phyloP scores from a whole-genome alignment of 169 alveolate genomes.

The Neospora caninum region DNA sequence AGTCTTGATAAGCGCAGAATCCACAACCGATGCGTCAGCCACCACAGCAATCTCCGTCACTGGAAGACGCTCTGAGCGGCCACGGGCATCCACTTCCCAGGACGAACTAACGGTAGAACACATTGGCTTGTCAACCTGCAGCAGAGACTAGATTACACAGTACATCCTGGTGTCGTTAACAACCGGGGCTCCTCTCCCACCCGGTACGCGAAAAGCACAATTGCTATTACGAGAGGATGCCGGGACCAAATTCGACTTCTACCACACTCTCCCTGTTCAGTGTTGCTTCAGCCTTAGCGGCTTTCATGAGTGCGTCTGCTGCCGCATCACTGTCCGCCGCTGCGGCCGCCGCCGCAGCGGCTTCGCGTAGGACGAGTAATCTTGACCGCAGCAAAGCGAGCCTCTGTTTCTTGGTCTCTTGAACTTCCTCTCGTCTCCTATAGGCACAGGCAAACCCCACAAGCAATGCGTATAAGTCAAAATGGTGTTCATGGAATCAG shows the following conservation, averaged over 20 bases:
- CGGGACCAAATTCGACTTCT: background rate
- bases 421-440: background rate
- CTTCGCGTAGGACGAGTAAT: background rate
- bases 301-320: background rate
- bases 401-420: constrained; percentile 17
- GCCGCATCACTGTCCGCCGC: background rate
- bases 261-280: background rate
- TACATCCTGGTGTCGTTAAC: background rate
- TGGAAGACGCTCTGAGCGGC: too few species aligned
- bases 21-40: too few species aligned
- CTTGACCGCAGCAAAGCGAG: background rate
- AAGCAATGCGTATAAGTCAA: too few species aligned
- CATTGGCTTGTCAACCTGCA: background rate
- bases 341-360: constrained; percentile 4
- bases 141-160: too few species aligned
- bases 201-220: background rate
- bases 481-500: too few species aligned
- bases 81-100: too few species aligned
- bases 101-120: too few species aligned
- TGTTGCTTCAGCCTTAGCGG: constrained; percentile 9
- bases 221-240: background rate
- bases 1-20: too few species aligned
- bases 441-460: background rate
- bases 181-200: background rate
- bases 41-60: too few species aligned